Evolutionary conservation across 306 rosid species (phyloP).

Genomic region (Sindora glabra): DNA sequence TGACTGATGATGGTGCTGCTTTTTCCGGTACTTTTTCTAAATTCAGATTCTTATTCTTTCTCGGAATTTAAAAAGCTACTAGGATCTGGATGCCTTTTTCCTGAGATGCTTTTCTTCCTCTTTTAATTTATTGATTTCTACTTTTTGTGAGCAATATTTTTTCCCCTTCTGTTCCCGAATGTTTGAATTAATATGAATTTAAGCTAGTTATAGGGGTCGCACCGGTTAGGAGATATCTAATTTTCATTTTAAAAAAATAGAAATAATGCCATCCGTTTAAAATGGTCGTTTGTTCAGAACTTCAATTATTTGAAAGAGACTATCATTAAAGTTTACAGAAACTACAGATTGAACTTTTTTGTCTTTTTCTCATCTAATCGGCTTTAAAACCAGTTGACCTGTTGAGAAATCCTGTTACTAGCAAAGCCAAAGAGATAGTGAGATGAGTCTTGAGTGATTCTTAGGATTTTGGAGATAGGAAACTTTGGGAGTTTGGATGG

Average conservation of each 20-base stretch:
- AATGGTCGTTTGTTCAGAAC: conserved; percentile 3
- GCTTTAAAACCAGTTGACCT: too few species aligned
- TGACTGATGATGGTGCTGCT: conserved; percentile 2
- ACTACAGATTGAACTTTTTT: too few species aligned
- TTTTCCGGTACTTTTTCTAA: conserved; percentile 36
- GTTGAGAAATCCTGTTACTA: too few species aligned
- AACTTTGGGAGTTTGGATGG: neutral
- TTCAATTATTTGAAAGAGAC: conserved; percentile 9
- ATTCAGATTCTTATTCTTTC: neutral
- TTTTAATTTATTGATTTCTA: too few species aligned
- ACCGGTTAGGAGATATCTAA: too few species aligned
- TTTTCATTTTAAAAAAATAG: neutral
- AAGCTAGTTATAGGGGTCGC: too few species aligned
- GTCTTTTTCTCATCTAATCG: too few species aligned
- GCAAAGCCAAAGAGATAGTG: too few species aligned
- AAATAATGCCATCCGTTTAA: neutral
- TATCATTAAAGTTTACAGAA: too few species aligned
- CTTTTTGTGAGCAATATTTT: too few species aligned
- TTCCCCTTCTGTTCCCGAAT: too few species aligned
- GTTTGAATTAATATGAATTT: too few species aligned
- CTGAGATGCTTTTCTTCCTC: neutral
- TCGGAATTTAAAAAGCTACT: neutral
- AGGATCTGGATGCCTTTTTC: conserved; percentile 16
- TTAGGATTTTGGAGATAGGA: neutral
- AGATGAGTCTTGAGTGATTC: neutral